A percentile compares a stretch with the other conserved stretches of the same genome.
Conservation (phyloP, 345 rosid species). For the Cardamine resedifolia region DNA sequence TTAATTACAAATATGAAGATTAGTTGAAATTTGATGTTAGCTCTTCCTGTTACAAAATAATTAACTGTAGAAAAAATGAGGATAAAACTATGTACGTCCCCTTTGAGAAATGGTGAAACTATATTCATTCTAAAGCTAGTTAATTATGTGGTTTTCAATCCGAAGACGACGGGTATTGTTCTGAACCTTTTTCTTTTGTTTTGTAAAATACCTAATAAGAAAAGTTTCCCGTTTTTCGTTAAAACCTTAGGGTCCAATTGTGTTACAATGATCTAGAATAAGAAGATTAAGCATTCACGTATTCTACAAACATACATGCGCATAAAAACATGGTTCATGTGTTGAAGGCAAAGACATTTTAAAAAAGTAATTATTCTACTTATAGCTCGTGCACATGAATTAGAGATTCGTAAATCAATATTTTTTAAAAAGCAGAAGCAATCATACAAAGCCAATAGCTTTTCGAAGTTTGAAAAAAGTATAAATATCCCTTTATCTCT, state of each 20-base stretch:
- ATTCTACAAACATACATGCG: not conserved
- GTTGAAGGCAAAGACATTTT: conserved; percentile 1
- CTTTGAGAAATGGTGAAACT: not conserved
- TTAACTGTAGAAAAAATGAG: not conserved
- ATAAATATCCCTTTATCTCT: not conserved
- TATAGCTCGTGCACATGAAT: conserved; percentile 39
- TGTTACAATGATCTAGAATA: not conserved
- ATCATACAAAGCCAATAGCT: conserved; percentile 36
- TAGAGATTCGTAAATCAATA: conserved; percentile 33
- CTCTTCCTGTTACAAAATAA: not conserved
- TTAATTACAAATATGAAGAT: not conserved
- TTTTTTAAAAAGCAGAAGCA: conserved; percentile 26
- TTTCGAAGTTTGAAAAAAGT: conserved; percentile 33
- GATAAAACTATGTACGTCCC: not conserved
- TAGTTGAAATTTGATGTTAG: not conserved
- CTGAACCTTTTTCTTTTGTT: not conserved
- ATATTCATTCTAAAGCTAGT: not conserved
- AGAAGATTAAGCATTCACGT: not conserved
- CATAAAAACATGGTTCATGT: not conserved
- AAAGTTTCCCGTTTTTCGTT: not conserved
- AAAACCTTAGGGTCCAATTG: not conserved
- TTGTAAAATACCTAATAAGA: too few species aligned
- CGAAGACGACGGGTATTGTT: not conserved
- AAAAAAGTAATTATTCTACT: conserved; percentile 29
- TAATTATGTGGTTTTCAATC: not conserved